Conservation (phyloP, 805 yeast genomes). For the Candida incommunis region DNA sequence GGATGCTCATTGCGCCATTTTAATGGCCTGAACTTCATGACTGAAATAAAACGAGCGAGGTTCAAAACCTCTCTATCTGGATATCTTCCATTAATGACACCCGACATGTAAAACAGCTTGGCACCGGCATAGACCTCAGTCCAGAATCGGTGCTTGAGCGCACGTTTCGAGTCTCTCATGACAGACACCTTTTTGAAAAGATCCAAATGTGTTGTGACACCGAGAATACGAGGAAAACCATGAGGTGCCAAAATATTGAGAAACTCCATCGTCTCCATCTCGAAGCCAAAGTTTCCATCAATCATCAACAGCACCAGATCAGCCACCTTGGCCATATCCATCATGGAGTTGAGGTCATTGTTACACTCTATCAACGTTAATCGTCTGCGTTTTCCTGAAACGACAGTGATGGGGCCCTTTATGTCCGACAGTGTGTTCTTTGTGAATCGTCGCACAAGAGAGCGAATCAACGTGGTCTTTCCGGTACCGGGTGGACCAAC, state of each 20-base stretch:
- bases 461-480: constrained; percentile 81
- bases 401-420: constrained; percentile 94
- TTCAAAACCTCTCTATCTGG: constrained; percentile 94
- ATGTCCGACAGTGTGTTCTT: constrained; percentile 76
- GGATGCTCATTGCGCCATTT: constrained; percentile 99
- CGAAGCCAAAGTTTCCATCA: constrained; percentile 96
- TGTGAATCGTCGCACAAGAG: constrained; percentile 74
- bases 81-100: constrained; percentile 92
- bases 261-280: constrained; percentile 99
- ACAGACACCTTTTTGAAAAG: constrained; percentile 82
- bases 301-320: constrained; percentile 79
- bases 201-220: constrained; percentile 92
- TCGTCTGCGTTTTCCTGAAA: constrained; percentile 86
- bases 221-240: constrained; percentile 96
- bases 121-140: constrained; percentile 99
- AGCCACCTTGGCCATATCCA: constrained; percentile 90
- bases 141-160: constrained; percentile 91
- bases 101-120: constrained; percentile 81
- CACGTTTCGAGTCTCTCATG: constrained; percentile 78
- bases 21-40: constrained; percentile 97
- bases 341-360: constrained; percentile 89
- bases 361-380: constrained; percentile 86
- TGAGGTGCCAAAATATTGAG: constrained; percentile 92
- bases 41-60: constrained; percentile 81
- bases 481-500: constrained; percentile 99